phyloP scores from a whole-genome alignment of 2,329 filamentous ascomycete genomes.

The Acarospora socialis region DNA sequence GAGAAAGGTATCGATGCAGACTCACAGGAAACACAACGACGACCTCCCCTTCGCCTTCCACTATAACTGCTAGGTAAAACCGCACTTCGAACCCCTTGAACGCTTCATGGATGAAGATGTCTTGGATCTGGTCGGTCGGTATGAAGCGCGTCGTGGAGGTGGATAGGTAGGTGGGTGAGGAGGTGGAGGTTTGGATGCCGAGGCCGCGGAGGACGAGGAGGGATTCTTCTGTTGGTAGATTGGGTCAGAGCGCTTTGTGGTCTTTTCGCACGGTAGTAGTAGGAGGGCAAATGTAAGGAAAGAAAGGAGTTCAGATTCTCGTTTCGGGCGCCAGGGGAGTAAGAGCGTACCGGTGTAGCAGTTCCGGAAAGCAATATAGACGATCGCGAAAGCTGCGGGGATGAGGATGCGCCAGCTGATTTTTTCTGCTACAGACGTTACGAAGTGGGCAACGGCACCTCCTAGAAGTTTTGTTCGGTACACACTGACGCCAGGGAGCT shows the following conservation, averaged over 20 bases:
- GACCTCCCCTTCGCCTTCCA: constrained; percentile 73
- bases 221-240: constrained; percentile 51
- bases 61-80: constrained; percentile 80
- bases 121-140: constrained; percentile 79
- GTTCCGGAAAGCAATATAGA: constrained; percentile 9
- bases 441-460: constrained; percentile 25
- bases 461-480: constrained; percentile 18
- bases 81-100: constrained; percentile 83
- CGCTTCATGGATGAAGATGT: constrained; percentile 89
- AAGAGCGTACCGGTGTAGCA: not conserved
- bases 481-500: constrained; percentile 19
- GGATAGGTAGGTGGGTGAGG: constrained; percentile 52
- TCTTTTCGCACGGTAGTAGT: constrained; percentile 12
- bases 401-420: constrained; percentile 3
- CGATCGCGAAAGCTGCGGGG: constrained; percentile 3
- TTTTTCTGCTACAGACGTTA: no score
- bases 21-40: constrained; percentile 84
- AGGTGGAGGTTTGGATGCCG: constrained; percentile 75
- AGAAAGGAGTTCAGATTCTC: not conserved
- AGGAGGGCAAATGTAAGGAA: not conserved
- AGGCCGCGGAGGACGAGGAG: constrained; percentile 77
- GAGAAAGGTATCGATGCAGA: constrained; percentile 9
- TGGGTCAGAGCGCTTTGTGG: constrained; percentile 7
- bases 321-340: not conserved
- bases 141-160: constrained; percentile 59